Evolutionary conservation across 2,329 filamentous ascomycete genomes (phyloP), one percentile per base, ranked within the genome.

Genomic region (Ophiobolus disseminans): DNA sequence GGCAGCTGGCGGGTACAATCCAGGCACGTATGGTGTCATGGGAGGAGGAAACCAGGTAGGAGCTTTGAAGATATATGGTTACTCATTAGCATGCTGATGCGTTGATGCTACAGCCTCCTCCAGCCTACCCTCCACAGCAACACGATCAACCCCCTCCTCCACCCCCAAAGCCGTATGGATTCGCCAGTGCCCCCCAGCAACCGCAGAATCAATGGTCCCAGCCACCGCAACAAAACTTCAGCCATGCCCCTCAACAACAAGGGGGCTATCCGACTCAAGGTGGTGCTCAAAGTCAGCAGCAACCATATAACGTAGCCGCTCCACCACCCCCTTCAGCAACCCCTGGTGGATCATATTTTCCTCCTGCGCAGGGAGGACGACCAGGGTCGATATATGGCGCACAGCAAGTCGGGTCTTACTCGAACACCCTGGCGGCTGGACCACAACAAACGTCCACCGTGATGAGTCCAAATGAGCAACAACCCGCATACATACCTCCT

Each of bases 131-230:
- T 17, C 55, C 50, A 28, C 67, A 67, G 25, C 58, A 60, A 26
- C 57, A 64, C 8, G 66, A 71, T 39, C 45, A 63, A 17, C 67
- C 70, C 32, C 70, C 70, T 40, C 69, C 68, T n/a, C 69, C 69
- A 7, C 70, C 69, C 6, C 70, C 70, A 10, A 73, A 73, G 59
- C 68, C 67, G 8, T 54, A 65, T 25, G 64, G 65, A 32, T 71
- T 71, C 43, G 60, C 63, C 46, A 60, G 58, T 26, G 60, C 61
- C 23, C 55, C 63, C 7, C 65, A 68, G 22, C 40, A 59, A 17
- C 55, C 58, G 26, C 58, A 55, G 16, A 53, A 7, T 13, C n/a
- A 53, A 47, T 66, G 57, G 57, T 31, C 44, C 32, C 50, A 57
- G 3, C 65, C 66, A 41, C 25, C 53, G 28, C 62, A 64, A 42